phyloP scores from a whole-genome alignment of 2,329 filamentous ascomycete genomes.

The Colletotrichum sp. region DNA sequence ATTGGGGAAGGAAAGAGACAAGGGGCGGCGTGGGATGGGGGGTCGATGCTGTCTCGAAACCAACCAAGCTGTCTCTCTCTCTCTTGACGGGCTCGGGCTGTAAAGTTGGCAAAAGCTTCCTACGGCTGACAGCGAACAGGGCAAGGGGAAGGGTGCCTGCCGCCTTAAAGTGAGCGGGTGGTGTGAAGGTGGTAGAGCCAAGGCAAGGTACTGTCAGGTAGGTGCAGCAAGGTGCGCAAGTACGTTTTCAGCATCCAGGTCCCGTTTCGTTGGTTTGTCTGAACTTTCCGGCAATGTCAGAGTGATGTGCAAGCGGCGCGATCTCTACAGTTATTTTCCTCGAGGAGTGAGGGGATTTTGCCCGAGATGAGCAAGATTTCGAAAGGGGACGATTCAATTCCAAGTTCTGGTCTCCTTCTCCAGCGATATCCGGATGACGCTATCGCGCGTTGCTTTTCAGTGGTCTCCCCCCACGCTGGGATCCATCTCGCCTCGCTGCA shows the following conservation, averaged over 20 bases:
- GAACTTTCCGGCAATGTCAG: background rate
- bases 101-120: background rate
- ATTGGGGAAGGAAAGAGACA: conserved; percentile 3
- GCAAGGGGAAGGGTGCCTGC: background rate
- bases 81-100: background rate
- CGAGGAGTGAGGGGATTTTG: background rate
- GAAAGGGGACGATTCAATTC: background rate
- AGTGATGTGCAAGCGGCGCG: background rate
- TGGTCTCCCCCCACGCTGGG: background rate
- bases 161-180: background rate
- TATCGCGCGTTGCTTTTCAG: conserved; percentile 14
- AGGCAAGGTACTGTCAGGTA: background rate
- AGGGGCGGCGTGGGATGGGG: conserved; percentile 12
- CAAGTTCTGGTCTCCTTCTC: background rate
- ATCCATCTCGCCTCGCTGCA: conserved; percentile 11
- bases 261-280: background rate
- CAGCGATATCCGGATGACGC: conserved; percentile 7
- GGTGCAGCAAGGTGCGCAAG: background rate
- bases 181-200: background rate
- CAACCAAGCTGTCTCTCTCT: background rate
- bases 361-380: background rate
- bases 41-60: conserved; percentile 13
- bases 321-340: background rate
- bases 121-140: background rate
- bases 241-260: background rate